phyloP scores from a whole-genome alignment of 306 rosid genomes.

The Trifolium subterraneum region DNA sequence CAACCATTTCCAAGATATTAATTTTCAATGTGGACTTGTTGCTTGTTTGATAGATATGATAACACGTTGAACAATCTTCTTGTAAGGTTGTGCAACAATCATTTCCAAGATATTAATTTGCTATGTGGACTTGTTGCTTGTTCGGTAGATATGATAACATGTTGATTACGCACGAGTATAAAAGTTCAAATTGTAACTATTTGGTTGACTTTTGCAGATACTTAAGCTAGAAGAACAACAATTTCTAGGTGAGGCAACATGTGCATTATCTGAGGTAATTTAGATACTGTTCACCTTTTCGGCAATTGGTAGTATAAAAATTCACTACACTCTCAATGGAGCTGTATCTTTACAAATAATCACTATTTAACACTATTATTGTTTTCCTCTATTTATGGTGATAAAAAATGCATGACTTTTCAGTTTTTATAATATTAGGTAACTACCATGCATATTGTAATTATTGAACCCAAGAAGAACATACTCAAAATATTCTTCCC shows the following conservation, averaged over 20 bases:
- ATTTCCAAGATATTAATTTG: constrained; percentile 16
- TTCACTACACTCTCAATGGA: constrained; percentile 23
- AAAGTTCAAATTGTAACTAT: constrained; percentile 37
- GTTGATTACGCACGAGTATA: constrained; percentile 33
- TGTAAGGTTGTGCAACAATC: constrained; percentile 14
- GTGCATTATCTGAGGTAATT: constrained; percentile 86
- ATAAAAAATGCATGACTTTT: constrained; percentile 32
- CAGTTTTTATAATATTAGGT: constrained; percentile 24
- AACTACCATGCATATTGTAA: constrained; percentile 21
- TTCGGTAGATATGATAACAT: constrained; percentile 31
- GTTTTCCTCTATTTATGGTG: constrained; percentile 35
- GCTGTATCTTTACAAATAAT: constrained; percentile 19
- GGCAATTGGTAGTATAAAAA: constrained; percentile 29
- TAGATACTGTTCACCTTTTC: constrained; percentile 35
- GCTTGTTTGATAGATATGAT: too few species aligned
- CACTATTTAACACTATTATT: constrained; percentile 3
- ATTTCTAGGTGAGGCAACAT: constrained; percentile 93
- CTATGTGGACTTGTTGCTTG: constrained; percentile 27
- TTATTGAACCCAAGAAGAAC: constrained; percentile 30
- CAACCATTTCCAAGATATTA: constrained; percentile 11
- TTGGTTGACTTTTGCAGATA: constrained; percentile 68
- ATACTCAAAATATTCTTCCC: constrained; percentile 37
- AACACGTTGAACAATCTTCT: constrained; percentile 13
- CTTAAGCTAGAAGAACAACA: constrained; percentile 96
- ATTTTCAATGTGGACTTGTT: too few species aligned